A percentile compares a stretch with the other conserved stretches of the same genome.
phyloP scores from a whole-genome alignment of 768 basidiomycete species.

The Artomyces pyxidatus region DNA sequence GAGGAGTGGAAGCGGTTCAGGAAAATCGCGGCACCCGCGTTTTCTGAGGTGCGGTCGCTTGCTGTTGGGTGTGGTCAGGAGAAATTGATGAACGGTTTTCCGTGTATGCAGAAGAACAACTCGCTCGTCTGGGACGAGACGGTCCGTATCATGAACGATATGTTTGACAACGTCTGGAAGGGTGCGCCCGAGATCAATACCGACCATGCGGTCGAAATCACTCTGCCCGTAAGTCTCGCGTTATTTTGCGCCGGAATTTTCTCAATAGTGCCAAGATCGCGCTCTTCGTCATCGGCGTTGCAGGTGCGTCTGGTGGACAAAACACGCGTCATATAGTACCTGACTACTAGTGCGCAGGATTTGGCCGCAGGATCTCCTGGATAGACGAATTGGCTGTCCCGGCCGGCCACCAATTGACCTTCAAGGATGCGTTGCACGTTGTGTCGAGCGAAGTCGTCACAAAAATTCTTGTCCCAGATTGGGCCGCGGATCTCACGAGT shows the following conservation, averaged over 20 bases:
- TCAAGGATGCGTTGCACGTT: conserved; percentile 39
- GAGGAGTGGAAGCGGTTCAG: conserved; percentile 60
- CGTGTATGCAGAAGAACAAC: conserved; percentile 24
- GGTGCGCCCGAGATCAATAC: conserved; percentile 30
- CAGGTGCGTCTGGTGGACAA: conserved; percentile 28
- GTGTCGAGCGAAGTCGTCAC: conserved; percentile 31
- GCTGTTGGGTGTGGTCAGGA: no score
- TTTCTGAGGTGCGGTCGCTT: conserved; percentile 41
- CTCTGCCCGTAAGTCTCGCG: conserved; percentile 43
- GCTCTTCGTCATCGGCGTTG: conserved; percentile 45
- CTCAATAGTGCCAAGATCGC: conserved; percentile 31
- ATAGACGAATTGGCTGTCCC: conserved; percentile 32
- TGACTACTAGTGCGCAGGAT: conserved; percentile 23
- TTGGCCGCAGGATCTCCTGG: conserved; percentile 45
- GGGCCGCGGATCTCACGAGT: conserved; percentile 30
- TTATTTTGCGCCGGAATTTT: not conserved
- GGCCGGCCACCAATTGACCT: conserved; percentile 37
- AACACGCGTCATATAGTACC: not conserved
- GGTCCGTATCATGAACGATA: conserved; percentile 21
- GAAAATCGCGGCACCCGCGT: conserved; percentile 56
- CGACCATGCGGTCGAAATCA: conserved; percentile 44
- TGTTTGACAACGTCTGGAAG: conserved; percentile 39
- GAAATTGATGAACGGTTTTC: not conserved
- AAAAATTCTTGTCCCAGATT: conserved; percentile 32
- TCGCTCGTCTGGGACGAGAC: conserved; percentile 33